Conservation (phyloP, 148 eudicot genomes). For the Rhododendron molle region DNA sequence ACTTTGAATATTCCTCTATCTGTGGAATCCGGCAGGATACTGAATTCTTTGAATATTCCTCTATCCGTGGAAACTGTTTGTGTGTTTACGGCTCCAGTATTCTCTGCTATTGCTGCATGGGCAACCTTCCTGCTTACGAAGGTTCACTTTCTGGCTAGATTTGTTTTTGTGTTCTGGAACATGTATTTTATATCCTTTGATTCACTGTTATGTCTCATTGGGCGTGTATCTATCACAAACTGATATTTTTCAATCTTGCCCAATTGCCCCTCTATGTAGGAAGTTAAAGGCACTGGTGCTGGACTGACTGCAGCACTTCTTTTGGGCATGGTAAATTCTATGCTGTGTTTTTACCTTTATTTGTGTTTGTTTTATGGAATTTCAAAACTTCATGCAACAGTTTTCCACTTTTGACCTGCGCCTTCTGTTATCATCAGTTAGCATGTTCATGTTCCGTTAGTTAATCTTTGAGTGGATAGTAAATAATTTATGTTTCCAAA, state of each 20-base stretch:
- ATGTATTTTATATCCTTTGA: background rate
- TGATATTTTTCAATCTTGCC: constrained; percentile 14
- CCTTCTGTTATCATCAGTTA: background rate
- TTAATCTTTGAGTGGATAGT: background rate
- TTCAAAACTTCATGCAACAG: background rate
- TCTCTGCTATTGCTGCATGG: constrained; percentile 96
- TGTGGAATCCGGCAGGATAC: constrained; percentile 76
- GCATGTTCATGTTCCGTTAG: background rate
- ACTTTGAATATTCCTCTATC: constrained; percentile 81
- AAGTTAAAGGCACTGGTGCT: constrained; percentile 93
- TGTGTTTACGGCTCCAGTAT: constrained; percentile 94
- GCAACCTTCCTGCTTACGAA: constrained; percentile 89
- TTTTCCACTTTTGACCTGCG: background rate
- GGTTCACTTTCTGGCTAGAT: constrained; percentile 39
- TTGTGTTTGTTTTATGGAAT: background rate
- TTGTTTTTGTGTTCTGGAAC: background rate
- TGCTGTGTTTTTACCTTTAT: background rate
- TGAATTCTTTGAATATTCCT: constrained; percentile 85
- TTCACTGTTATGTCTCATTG: background rate
- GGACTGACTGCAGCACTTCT: constrained; percentile 95
- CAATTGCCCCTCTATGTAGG: constrained; percentile 38
- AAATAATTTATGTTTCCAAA: background rate
- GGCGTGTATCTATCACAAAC: background rate
- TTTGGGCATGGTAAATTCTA: constrained; percentile 72
- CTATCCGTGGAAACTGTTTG: constrained; percentile 98